Percentiles rank a stretch among this genome's conserved stretches.
phyloP scores from a whole-genome alignment of 78 protist genomes.

The Diacronema lutheri region DNA sequence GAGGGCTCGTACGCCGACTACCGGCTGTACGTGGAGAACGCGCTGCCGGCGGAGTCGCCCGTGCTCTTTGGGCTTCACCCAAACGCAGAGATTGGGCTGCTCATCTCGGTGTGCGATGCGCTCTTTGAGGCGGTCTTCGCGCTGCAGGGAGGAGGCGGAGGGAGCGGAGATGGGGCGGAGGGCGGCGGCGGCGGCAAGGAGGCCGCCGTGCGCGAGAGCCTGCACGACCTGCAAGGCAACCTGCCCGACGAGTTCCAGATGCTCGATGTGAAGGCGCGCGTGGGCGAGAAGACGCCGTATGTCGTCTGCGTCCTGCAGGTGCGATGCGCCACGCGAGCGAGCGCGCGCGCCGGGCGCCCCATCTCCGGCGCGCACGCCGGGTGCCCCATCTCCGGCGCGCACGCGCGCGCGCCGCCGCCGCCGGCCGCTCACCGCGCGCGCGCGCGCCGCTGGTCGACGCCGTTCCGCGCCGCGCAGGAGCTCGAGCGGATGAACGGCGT shows the following conservation, averaged over 20 bases:
- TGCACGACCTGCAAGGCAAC: constrained; percentile 20
- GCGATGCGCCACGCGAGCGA: too few relatives aligned
- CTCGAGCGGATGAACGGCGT: constrained; percentile 52
- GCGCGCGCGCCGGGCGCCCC: too few relatives aligned
- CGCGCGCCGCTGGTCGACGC: too few relatives aligned
- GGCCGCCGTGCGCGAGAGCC: not conserved
- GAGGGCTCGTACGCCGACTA: constrained; percentile 15
- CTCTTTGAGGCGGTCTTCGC: constrained; percentile 58
- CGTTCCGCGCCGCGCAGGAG: constrained; percentile 24
- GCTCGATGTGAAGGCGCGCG: constrained; percentile 5
- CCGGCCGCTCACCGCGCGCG: too few relatives aligned
- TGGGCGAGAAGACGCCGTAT: constrained; percentile 26
- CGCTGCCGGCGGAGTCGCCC: constrained; percentile 77
- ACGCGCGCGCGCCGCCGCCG: too few relatives aligned
- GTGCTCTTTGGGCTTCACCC: constrained; percentile 76
- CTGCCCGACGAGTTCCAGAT: constrained; percentile 10
- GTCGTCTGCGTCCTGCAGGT: constrained; percentile 15
- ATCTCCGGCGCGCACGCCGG: too few relatives aligned
- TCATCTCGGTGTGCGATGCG: constrained; percentile 24
- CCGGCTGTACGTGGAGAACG: constrained; percentile 51
- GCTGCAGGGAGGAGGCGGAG: constrained; percentile 52
- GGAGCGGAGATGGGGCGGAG: not conserved
- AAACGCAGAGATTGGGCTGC: constrained; percentile 83
- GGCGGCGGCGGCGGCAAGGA: constrained; percentile 3
- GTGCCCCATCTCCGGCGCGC: too few relatives aligned